Evolutionary conservation across 78 protist species (phyloP), one percentile per base, ranked within the genome.

Genomic region (Bigelowiella natans): DNA sequence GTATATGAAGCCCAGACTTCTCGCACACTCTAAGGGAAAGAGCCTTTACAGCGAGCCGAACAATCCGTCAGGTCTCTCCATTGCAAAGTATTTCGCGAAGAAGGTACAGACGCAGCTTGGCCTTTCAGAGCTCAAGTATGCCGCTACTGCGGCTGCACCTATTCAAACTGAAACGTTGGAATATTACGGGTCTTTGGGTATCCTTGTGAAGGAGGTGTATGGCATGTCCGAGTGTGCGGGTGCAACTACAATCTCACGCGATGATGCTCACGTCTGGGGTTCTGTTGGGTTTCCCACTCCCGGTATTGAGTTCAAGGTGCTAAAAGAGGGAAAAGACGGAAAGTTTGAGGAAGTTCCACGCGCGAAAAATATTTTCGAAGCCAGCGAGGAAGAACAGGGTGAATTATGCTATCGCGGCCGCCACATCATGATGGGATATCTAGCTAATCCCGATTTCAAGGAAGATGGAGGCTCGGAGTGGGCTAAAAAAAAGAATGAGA

Each of bases 61-160:
- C n/a, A n/a, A n/a, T n/a, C n/a, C n/a, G n/a, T n/a, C n/a, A n/a
- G n/a, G n/a, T n/a, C n/a, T n/a, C n/a, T n/a, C n/a, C n/a, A n/a
- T n/a, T n/a, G n/a, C n/a, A n/a, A n/a, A n/a, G n/a, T n/a, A n/a
- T n/a, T n/a, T n/a, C n/a, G n/a, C n/a, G n/a, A n/a, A n/a, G n/a
- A n/a, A n/a, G n/a, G n/a, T n/a, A n/a, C n/a, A 51, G 73, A 18
- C 73, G 34, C 91, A 88, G 26, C 90, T 95, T 1, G 97, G 96
- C 29, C 86, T 95, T 1, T 88, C 91, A 39, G 89, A 91, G 1
- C 92, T 94, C 92, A 86, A 83, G 29, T 34, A 90, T 40, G 39
- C 39, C 38, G 86, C 88, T 37, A 88, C 93, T 31, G 73, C 73
- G 7, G 97, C 97, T 29, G 97, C 97, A 2, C 97, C 97, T n/a